Base-by-base conservation (phyloP, 495 filamentous ascomycete genomes). In the Hypomontagnella submonticulosa region DNA sequence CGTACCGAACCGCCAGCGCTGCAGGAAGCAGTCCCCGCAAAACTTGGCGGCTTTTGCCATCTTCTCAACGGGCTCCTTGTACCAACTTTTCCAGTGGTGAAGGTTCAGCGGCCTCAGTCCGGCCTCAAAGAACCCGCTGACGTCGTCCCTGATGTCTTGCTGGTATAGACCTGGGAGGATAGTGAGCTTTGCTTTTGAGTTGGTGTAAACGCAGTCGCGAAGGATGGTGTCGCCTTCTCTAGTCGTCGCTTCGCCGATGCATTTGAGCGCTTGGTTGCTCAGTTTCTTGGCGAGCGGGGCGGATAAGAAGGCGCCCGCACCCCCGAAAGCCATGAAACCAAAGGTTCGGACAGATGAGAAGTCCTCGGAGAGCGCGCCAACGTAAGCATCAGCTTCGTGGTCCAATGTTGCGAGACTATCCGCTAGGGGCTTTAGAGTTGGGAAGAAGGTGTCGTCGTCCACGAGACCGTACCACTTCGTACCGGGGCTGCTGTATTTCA, bases 371-470 rank as follows among this genome's bases (percentile, higher is more conserved):
- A 88, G 77, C 9, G 84, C 84, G 44, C 87, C 88, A 54, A 91
- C 81, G 71, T 88, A 89, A 53, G 79, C 65, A 34, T 83, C 81
- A 57, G 78, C 76, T 33, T 63, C 74, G 59, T 83, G 76, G 67
- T 90, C 81, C 67, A 87, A 81, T 0, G 41, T 53, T 12, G 47
- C 54, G 6, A 82, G 74, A n/a, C 70, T 64, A 2, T 83, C 74
- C 52, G 81, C 79, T 57, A 91, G 77, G 1, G 88, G 75, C 20
- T 80, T 79, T 3, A 91, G 78, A 10, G 86, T 86, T 3, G 88
- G 82, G 73, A 90, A 88, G 77, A 90, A 91, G 16, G 89, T 91
- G 73, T 92, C 89, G 74, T 92, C 88, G 68, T 91, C 88, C 37
- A 90, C 80, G 52, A 91, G 80, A 62, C 79, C 82, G 40, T 88